Evolutionary conservation across 2,329 filamentous ascomycete genomes (phyloP), one percentile per base, ranked within the genome.

Genomic region (Xylaria sp.): DNA sequence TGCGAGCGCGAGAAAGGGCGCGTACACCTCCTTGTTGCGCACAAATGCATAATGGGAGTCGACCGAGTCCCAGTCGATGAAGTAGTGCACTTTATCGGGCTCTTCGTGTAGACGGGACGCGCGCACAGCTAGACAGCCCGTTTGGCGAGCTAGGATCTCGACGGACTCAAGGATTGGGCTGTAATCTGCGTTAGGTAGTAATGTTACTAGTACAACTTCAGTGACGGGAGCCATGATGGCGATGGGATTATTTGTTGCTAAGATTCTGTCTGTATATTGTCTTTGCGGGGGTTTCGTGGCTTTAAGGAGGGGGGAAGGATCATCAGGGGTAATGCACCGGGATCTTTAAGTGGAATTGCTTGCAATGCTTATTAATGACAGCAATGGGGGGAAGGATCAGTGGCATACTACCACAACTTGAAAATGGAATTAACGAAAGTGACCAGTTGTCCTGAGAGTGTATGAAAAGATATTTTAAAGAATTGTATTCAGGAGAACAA

Each of bases 51-150:
- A 23, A 63, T 72, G 72, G 40, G 60, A 43, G 0, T 50, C 60
- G 1, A 70, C 9, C 17, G 49, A 51, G 43, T 60, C 65, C 72
- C 72, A 73, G 67, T 72, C 70, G 14, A 70, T 64, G 66, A 72
- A 70, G 8, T 70, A 17, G 28, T 64, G 62, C 14, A 65, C 45
- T 25, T 57, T 46, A 43, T 40, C 3, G 1, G 54, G 17, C 43
- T 70, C 63, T 42, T 67, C 61, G 61, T 46, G 54, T 42, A 56
- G 28, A 5, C 58, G 65, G 7, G 69, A 69, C 1, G 57, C 55
- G 31, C 70, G 67, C 37, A 69, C 69, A 14, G 67, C 58, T 40
- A 61, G 57, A 47, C 65, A 70, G 17, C 71, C 71, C 1, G 68
- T 62, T 31, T 70, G 64, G 31, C 47, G 17, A 8, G 65, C 53